Conservation (phyloP, 1,139 yeast species). For the Hemisphaericaspora subhashii region DNA sequence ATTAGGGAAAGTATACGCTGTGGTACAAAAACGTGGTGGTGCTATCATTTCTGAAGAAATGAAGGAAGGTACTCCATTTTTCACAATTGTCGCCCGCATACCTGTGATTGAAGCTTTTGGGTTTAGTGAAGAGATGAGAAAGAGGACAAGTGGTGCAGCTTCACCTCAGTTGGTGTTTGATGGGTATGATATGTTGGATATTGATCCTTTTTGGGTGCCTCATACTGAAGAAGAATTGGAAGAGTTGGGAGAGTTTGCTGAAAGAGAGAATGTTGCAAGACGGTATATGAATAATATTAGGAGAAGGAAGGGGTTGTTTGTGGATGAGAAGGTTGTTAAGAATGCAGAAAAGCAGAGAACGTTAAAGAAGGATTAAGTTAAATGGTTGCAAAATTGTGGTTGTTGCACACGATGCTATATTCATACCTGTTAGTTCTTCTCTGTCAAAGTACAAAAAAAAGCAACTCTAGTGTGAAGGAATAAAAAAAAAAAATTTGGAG, state of each 20-base stretch:
- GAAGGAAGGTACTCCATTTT: slow-evolving; percentile 98
- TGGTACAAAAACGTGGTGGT: slow-evolving; percentile 87
- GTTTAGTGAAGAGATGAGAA: slow-evolving; percentile 90
- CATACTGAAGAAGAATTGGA: slow-evolving; percentile 95
- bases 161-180: slow-evolving; percentile 91
- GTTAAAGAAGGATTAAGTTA: slow-evolving; percentile 57
- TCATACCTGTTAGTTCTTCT: too few species aligned
- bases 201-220: slow-evolving; percentile 99
- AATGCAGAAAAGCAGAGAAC: slow-evolving; percentile 95
- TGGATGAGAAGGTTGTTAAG: slow-evolving; percentile 85
- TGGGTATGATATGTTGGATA: slow-evolving; percentile 82
- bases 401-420: too few species aligned
- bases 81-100: slow-evolving; percentile 77
- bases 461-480: too few species aligned
- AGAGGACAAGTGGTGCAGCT: slow-evolving; percentile 94
- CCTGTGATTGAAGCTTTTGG: slow-evolving; percentile 98
- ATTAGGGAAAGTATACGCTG: slow-evolving; percentile 92
- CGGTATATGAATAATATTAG: slow-evolving; percentile 80
- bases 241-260: slow-evolving; percentile 90
- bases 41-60: slow-evolving; percentile 84
- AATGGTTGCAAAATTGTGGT: too few species aligned
- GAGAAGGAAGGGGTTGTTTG: slow-evolving; percentile 83
- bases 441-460: too few species aligned
- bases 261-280: slow-evolving; percentile 86
- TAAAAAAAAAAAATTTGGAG: too few species aligned